These are phyloP conservation scores for Chondrus crispus DNA, from an alignment of 23 red algal species.

Conservation along the genomic window DNA sequence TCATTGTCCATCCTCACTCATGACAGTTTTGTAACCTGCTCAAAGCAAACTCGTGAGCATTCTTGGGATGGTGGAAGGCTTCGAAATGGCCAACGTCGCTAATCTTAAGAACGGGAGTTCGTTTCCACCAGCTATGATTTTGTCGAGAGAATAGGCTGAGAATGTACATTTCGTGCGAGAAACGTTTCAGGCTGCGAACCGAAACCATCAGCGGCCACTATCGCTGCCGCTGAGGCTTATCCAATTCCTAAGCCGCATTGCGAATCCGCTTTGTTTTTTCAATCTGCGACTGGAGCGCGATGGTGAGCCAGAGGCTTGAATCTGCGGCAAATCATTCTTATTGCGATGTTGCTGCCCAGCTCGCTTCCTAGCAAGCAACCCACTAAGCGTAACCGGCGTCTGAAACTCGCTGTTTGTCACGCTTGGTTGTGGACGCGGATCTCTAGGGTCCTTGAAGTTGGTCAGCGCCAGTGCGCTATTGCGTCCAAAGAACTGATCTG, in stretches of 20 bases:
- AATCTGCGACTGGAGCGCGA: neutral
- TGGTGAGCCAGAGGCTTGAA: neutral
- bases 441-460: neutral
- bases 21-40: no score
- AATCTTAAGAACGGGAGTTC: no score
- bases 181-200: no score
- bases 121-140: no score
- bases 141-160: no score
- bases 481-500: neutral
- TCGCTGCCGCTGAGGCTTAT: neutral
- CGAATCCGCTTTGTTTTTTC: neutral
- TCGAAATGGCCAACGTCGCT: no score
- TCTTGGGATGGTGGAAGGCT: no score
- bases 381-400: neutral
- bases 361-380: neutral
- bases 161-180: no score
- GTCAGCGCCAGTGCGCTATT: neutral
- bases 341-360: neutral
- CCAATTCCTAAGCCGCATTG: neutral
- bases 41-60: no score
- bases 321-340: neutral
- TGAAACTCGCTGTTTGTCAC: neutral
- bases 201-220: no score
- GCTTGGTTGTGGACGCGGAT: no score
- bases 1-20: no score